phyloP scores from a whole-genome alignment of 2,329 filamentous ascomycete genomes.

The Chaetomium olivaceum region DNA sequence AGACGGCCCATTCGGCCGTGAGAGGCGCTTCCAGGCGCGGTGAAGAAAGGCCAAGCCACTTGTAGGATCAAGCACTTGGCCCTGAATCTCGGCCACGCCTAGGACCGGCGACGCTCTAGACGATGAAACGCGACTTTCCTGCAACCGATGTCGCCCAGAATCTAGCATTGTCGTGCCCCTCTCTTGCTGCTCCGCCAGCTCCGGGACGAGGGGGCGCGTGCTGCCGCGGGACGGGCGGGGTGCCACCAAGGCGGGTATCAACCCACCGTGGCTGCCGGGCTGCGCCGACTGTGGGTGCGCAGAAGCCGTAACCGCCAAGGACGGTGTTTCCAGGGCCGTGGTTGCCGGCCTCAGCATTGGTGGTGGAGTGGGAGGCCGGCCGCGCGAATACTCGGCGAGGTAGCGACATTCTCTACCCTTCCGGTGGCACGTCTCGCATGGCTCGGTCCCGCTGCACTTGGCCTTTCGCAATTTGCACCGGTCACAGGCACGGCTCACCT shows the following conservation, averaged over 20 bases:
- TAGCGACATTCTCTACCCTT: not conserved
- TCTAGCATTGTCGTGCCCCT: not conserved
- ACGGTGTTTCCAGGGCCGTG: not conserved
- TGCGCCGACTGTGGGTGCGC: not conserved
- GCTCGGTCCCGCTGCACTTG: slow-evolving; percentile 7
- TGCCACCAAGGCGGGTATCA: not conserved
- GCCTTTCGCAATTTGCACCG: slow-evolving; percentile 4
- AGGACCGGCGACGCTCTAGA: not conserved
- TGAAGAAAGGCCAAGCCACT: slow-evolving; percentile 2
- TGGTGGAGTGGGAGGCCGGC: slow-evolving; percentile 1
- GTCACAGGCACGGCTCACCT: slow-evolving; percentile 6
- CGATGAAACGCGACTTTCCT: not conserved
- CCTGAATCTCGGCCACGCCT: slow-evolving; percentile 4
- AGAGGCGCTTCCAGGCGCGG: slow-evolving; percentile 9
- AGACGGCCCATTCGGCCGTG: not conserved
- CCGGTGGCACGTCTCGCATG: not conserved
- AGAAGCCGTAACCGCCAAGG: no score
- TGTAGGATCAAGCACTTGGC: slow-evolving; percentile 2
- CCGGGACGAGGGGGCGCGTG: not conserved
- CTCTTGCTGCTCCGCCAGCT: not conserved
- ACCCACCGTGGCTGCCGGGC: not conserved
- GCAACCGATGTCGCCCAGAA: not conserved
- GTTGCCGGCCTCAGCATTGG: not conserved
- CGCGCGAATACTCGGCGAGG: slow-evolving; percentile 4
- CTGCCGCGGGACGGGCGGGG: not conserved